Base-by-base conservation (phyloP, 208 protist genomes). In the Sergeia podlipaevii region DNA sequence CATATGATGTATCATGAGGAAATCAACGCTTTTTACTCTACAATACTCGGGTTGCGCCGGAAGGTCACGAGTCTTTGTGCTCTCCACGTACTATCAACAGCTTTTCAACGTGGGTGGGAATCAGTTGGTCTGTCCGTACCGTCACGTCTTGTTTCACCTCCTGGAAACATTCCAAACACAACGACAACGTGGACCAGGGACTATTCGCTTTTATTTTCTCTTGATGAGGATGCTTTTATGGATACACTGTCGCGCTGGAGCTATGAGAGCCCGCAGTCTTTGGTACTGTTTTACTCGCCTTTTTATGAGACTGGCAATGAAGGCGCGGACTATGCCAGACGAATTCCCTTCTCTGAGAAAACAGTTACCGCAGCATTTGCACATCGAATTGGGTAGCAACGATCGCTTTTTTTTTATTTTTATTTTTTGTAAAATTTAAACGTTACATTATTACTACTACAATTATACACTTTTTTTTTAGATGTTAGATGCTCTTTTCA, bases 161-260 rank as follows among this genome's bases (percentile, higher is more conserved):
- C 15, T 38, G 34, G 11, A 17, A 38, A 10, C 34, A 38, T 38
- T 38, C 34, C 10, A 52, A 52, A 34, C 36, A 52, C 28, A 34
- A 23, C 28, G 11, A 13, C 10, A 47, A 18, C n/a, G 42, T 17
- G 18, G 36, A 36, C 18, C 21, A 23, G 3, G n/a, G n/a, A n/a
- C n/a, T n/a, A n/a, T n/a, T n/a, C n/a, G n/a, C n/a, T n/a, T n/a
- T n/a, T 60, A 30, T 24, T 13, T 1, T 18, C 60, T 10, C 30
- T 80, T 17, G 61, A 80, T 27, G 64, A 85, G 41, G 77, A 79
- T 41, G 64, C 59, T 23, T 74, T 83, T 30, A 80, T 76, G 56
- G 64, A 77, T 42, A 85, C 69, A 2, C 28, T 80, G 28, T 13
- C 63, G 34, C 64, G 66, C 21, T 80, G 77, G 71, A 48, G 39